Evolutionary conservation across 2,329 filamentous ascomycete species (phyloP).

Genomic region (Epichloe sp.): DNA sequence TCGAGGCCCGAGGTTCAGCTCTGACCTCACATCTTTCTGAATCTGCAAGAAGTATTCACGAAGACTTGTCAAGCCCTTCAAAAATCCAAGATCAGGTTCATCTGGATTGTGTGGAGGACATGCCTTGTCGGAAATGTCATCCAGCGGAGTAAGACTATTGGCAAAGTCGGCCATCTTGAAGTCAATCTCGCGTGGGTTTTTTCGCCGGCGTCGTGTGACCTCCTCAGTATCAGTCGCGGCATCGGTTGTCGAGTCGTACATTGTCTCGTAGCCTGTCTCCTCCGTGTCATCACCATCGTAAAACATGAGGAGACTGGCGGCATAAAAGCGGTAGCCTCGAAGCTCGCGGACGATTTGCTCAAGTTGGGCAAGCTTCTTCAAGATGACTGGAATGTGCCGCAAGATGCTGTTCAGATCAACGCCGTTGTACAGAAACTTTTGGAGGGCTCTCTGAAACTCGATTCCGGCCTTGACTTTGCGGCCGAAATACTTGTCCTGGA

Average conservation of each 20-base stretch:
- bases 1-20: constrained; percentile 33
- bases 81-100: constrained; percentile 76
- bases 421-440: constrained; percentile 83
- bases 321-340: constrained; percentile 85
- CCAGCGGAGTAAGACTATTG: constrained; percentile 86
- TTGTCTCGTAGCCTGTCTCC: constrained; percentile 32
- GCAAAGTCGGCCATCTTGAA: constrained; percentile 98
- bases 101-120: constrained; percentile 75
- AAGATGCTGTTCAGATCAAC: constrained; percentile 66
- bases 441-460: constrained; percentile 81
- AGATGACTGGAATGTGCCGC: constrained; percentile 74
- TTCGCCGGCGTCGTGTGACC: constrained; percentile 30
- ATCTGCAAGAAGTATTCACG: constrained; percentile 85
- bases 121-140: constrained; percentile 45
- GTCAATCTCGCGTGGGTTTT: constrained; percentile 54
- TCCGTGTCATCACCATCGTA: constrained; percentile 73
- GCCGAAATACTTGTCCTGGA: constrained; percentile 96
- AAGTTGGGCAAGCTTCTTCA: constrained; percentile 71
- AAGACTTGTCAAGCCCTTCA: constrained; percentile 70
- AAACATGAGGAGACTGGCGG: constrained; percentile 84
- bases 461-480: constrained; percentile 73
- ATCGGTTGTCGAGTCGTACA: constrained; percentile 45
- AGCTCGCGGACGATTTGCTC: constrained; percentile 72
- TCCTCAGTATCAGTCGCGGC: constrained; percentile 46
- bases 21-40: constrained; percentile 56